A percentile compares a stretch with the other conserved stretches of the same genome.
phyloP scores from a whole-genome alignment of 2,329 filamentous ascomycete species.

The Claviceps maximensis region DNA sequence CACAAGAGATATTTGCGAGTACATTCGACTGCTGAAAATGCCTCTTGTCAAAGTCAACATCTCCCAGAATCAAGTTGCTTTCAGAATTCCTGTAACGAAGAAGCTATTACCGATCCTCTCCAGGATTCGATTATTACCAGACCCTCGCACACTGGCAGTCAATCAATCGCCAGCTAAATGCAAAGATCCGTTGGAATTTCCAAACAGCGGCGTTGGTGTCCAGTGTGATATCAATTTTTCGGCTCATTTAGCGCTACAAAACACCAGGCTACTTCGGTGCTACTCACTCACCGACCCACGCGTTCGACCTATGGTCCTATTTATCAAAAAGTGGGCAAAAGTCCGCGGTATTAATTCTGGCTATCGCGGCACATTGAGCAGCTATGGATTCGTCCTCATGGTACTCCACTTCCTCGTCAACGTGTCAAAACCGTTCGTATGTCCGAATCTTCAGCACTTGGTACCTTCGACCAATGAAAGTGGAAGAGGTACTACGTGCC shows the following conservation, averaged over 20 bases:
- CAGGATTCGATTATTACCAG: slow-evolving; percentile 31
- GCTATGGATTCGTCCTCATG: slow-evolving; percentile 88
- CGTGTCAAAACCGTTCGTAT: slow-evolving; percentile 64
- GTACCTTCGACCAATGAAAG: slow-evolving; percentile 28
- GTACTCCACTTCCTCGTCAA: slow-evolving; percentile 84
- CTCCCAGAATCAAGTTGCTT: slow-evolving; percentile 8
- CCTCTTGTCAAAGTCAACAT: slow-evolving; percentile 15
- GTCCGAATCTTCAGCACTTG: slow-evolving; percentile 65
- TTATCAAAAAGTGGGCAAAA: slow-evolving; percentile 87
- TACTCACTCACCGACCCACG: slow-evolving; percentile 70
- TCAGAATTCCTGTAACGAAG: slow-evolving; percentile 24
- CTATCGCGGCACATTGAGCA: slow-evolving; percentile 74
- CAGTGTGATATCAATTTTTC: slow-evolving; percentile 90
- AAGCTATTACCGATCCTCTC: slow-evolving; percentile 22
- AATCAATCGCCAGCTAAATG: slow-evolving; percentile 41
- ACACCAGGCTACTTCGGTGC: slow-evolving; percentile 69
- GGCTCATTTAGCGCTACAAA: slow-evolving; percentile 69
- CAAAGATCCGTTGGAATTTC: slow-evolving; percentile 58
- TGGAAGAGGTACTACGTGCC: slow-evolving; percentile 11
- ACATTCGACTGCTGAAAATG: slow-evolving; percentile 36
- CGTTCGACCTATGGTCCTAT: slow-evolving; percentile 65
- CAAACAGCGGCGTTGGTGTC: slow-evolving; percentile 63
- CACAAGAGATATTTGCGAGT: slow-evolving; percentile 28
- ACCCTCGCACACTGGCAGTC: slow-evolving; percentile 35
- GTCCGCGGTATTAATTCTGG: slow-evolving; percentile 72